Evolutionary conservation across 305 asterid species (phyloP), one percentile per base, ranked within the genome.

Genomic region (Petunia hybrid): DNA sequence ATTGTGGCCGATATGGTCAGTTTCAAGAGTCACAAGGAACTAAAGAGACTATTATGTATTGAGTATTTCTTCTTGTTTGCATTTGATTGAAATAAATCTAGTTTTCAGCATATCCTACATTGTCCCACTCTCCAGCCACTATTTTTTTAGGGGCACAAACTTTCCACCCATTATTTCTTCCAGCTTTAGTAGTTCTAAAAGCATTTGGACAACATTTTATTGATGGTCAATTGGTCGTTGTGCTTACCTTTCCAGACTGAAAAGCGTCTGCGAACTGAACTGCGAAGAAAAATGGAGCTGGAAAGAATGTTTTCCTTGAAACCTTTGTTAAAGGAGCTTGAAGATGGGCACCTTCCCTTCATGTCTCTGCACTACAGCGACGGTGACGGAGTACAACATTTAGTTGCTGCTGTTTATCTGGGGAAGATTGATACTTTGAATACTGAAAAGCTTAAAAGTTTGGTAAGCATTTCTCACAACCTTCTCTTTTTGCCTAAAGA

Each of bases 341-440:
- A 93, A 85, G 91, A 86, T 76, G 95, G 91, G 41, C 92, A 91
- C 84, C 87, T 97, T 78, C 98, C 98, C 67, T 97, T 97, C 86
- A 84, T 97, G 85, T 90, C 95, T 81, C 85, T 97, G 86, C 97
- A 87, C 82, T 94, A 94, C 88, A 87, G 83, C 57, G 96, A 90
- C 89, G 80, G 89, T 80, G 93, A 86, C 71, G 98, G 98, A 85
- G 92, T 90, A 86, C 94, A 85, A 77, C 94, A 91, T 87, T 88
- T 86, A 86, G 90, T 90, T 82, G 96, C 98, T 82, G 93, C 97
- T 89, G 99, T 89, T 87, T 97, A 93, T 88, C 79, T 97, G 90
- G 98, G 99, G 85, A 86, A 87, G 84, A 89, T 97, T 90, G 97
- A 94, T 84, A 83, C 88, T 36, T 81, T 94, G 85, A 90, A 89